Percentiles rank a stretch among this genome's conserved stretches.
Conservation (phyloP, 768 basidiomycete species). For the Sarcomyxa edulis region DNA sequence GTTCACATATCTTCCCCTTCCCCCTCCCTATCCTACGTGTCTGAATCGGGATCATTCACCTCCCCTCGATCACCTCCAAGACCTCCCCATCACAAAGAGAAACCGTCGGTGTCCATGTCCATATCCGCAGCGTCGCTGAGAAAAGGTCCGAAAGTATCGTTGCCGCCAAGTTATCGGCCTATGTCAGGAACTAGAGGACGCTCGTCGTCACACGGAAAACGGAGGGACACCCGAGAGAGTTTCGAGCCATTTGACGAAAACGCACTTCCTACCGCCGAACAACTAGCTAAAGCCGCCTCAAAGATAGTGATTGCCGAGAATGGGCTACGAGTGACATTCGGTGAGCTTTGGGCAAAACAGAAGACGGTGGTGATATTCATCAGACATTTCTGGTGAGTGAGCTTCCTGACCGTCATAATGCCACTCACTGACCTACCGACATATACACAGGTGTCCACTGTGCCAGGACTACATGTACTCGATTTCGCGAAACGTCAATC, state of each 20-base stretch:
- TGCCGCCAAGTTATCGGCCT: too few species aligned
- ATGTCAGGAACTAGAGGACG: too few species aligned
- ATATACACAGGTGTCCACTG: constrained; percentile 47
- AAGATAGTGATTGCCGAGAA: constrained; percentile 63
- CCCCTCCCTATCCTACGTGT: neutral
- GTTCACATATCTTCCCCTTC: neutral
- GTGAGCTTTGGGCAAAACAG: constrained; percentile 50
- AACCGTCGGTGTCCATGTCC: too few species aligned
- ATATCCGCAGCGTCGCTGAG: too few species aligned
- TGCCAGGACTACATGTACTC: constrained; percentile 87
- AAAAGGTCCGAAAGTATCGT: too few species aligned
- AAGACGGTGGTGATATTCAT: constrained; percentile 79
- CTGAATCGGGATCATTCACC: constrained; percentile 1
- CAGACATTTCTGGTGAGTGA: constrained; percentile 68
- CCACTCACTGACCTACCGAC: too few species aligned
- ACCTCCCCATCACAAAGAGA: too few species aligned
- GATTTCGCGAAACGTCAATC: constrained; percentile 41
- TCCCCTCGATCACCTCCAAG: constrained; percentile 1
- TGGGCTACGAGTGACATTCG: constrained; percentile 63
- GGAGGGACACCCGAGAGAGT: too few species aligned
- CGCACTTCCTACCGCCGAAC: constrained; percentile 43
- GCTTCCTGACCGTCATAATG: too few species aligned
- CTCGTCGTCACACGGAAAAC: too few species aligned
- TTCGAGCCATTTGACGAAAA: constrained; percentile 19
- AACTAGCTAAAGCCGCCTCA: constrained; percentile 57